phyloP scores from a whole-genome alignment of 768 basidiomycete species.

The Hypholoma sublateritium region DNA sequence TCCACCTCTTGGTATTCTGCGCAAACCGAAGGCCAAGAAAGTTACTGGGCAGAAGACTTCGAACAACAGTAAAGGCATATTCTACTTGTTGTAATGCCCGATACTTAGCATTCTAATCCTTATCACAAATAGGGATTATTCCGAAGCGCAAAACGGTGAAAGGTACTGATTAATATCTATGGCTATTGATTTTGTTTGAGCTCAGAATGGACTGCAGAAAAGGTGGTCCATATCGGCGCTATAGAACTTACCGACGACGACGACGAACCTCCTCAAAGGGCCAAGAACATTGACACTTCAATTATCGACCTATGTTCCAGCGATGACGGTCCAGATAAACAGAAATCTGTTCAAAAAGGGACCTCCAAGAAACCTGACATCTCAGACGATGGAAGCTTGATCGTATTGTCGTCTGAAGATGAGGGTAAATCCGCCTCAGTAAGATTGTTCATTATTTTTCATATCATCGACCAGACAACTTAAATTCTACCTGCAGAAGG shows the following conservation, averaged over 20 bases:
- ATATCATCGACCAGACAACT: too few species aligned
- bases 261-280: background rate
- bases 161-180: background rate
- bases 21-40: background rate
- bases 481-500: too few species aligned
- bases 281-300: background rate
- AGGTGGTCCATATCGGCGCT: slow-evolving; percentile 5
- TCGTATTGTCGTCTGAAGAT: too few species aligned
- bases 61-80: background rate
- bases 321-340: background rate
- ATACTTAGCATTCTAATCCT: background rate
- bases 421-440: too few species aligned
- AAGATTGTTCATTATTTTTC: too few species aligned
- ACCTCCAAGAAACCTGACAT: too few species aligned
- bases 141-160: background rate
- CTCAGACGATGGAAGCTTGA: too few species aligned
- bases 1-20: slow-evolving; percentile 6
- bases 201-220: background rate
- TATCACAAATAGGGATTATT: background rate
- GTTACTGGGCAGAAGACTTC: background rate
- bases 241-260: slow-evolving; percentile 7
- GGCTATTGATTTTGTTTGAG: background rate
- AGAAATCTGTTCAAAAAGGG: too few species aligned
- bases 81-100: background rate
- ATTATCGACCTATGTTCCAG: slow-evolving; percentile 22